Percentiles rank a stretch among this genome's conserved stretches.
Evolutionary conservation across 306 rosid genomes (phyloP).

Genomic region (Urtica urens): DNA sequence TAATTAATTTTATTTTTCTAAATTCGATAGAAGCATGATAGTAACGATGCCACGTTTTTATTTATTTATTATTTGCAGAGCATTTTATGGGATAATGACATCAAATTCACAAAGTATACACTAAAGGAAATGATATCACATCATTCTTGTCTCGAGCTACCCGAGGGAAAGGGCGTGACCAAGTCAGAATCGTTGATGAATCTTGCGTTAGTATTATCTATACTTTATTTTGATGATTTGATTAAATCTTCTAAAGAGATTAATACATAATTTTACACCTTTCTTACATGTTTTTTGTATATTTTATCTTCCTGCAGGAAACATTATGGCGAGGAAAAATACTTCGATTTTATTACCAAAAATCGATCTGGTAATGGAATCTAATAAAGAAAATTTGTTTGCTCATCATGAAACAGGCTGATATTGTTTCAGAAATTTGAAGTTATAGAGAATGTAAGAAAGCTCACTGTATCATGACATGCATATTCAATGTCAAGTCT

Average conservation of each 20-base stretch:
- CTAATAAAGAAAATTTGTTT: too few relatives aligned
- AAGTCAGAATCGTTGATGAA: constrained; percentile 51
- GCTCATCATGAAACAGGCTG: too few relatives aligned
- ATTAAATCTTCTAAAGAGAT: too few relatives aligned
- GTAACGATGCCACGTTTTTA: too few relatives aligned
- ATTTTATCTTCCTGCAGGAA: constrained; percentile 36
- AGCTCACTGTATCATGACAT: too few relatives aligned
- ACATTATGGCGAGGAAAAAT: constrained; percentile 45
- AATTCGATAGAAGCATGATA: background rate
- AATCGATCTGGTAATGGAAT: too few relatives aligned
- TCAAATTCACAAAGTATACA: constrained; percentile 73
- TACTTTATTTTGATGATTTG: background rate
- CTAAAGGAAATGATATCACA: constrained; percentile 66
- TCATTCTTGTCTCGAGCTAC: constrained; percentile 61
- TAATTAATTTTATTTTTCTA: background rate
- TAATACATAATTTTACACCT: background rate
- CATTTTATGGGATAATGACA: constrained; percentile 86
- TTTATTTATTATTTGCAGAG: constrained; percentile 35
- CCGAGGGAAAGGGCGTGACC: constrained; percentile 75
- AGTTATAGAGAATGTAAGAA: too few relatives aligned
- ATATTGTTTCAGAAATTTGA: too few relatives aligned
- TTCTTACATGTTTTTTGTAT: constrained; percentile 1
- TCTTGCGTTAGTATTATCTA: constrained; percentile 49
- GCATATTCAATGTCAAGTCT: too few relatives aligned
- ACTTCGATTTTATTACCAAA: constrained; percentile 27